phyloP scores from a whole-genome alignment of 2,329 filamentous ascomycete species.

The Claviceps paspali region DNA sequence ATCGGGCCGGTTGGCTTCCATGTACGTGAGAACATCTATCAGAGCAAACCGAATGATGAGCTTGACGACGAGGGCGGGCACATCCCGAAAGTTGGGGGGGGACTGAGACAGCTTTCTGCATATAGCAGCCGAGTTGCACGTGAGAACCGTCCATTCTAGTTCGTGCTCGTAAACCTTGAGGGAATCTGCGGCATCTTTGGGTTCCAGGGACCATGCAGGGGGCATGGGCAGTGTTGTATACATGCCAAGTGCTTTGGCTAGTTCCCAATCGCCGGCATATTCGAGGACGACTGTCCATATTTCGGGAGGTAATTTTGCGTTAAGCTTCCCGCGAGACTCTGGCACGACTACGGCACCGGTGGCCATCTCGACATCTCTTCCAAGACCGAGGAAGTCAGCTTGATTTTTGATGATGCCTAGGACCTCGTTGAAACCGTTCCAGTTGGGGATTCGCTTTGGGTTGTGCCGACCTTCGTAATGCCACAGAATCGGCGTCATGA shows the following conservation, averaged over 20 bases:
- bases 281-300: constrained; percentile 84
- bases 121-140: constrained; percentile 52
- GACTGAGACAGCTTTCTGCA: constrained; percentile 59
- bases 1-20: constrained; percentile 46
- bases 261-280: constrained; percentile 76
- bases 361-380: constrained; percentile 49
- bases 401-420: constrained; percentile 62
- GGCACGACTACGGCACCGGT: constrained; percentile 23
- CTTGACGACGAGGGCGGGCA: constrained; percentile 71
- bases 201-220: constrained; percentile 47
- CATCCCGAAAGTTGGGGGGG: constrained; percentile 50
- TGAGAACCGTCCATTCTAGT: constrained; percentile 73
- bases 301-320: constrained; percentile 56
- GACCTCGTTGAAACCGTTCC: constrained; percentile 56
- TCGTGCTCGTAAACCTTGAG: constrained; percentile 60
- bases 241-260: constrained; percentile 65
- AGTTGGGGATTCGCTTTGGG: constrained; percentile 39
- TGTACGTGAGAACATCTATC: constrained; percentile 57
- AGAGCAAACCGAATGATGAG: constrained; percentile 86
- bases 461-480: constrained; percentile 45
- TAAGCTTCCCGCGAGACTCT: constrained; percentile 18
- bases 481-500: constrained; percentile 72
- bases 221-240: constrained; percentile 66
- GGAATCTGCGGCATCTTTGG: constrained; percentile 45
- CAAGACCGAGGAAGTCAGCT: constrained; percentile 58